Evolutionary conservation across 2,329 filamentous ascomycete genomes (phyloP).

Genomic region (Fusarium musae): DNA sequence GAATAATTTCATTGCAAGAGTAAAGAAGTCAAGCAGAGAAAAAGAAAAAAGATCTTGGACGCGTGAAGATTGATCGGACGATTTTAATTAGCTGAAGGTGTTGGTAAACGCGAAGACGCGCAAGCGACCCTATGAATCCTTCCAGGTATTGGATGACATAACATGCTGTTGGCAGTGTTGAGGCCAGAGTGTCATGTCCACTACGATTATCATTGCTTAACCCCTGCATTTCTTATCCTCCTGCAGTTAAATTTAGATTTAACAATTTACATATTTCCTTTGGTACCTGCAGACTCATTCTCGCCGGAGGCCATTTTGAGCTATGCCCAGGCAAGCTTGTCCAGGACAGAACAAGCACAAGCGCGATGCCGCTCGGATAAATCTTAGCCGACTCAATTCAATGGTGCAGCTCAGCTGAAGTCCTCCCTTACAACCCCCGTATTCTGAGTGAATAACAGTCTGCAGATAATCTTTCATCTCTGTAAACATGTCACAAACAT

Average conservation of each 20-base stretch:
- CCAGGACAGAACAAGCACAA: too few relatives aligned
- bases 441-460: background rate
- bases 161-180: background rate
- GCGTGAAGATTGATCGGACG: background rate
- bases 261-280: background rate
- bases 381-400: background rate
- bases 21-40: fast-evolving
- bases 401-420: background rate
- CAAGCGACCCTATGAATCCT: background rate
- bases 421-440: too few relatives aligned
- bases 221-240: background rate
- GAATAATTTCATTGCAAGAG: fast-evolving
- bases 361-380: background rate
- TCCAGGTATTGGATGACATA: background rate
- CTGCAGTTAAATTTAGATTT: background rate
- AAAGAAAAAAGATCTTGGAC: fast-evolving
- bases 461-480: background rate
- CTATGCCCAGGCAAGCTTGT: background rate
- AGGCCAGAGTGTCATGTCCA: background rate
- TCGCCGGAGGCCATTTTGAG: background rate
- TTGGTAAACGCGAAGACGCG: background rate
- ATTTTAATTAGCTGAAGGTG: background rate
- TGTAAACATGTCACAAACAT: background rate
- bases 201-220: background rate
- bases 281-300: background rate